Conservation (phyloP, 2,329 filamentous ascomycete species). For the Xylaria sp. region DNA sequence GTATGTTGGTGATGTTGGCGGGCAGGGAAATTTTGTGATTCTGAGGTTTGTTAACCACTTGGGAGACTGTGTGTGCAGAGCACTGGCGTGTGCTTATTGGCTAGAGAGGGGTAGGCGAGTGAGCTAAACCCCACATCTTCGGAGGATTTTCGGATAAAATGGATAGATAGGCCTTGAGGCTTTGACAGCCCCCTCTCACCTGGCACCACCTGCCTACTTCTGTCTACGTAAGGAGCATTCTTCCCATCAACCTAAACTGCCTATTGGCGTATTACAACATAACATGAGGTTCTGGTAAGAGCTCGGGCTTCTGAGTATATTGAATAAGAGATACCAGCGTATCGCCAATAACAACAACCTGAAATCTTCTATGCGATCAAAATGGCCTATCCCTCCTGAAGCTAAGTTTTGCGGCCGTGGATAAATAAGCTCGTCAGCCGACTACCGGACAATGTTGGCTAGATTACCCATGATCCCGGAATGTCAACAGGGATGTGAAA, state of each 20-base stretch:
- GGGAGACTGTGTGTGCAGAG: conserved; percentile 35
- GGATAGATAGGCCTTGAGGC: no score
- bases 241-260: neutral
- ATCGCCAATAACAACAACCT: neutral
- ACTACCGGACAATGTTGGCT: neutral
- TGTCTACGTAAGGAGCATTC: no score
- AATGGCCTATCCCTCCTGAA: neutral
- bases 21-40: conserved; percentile 37
- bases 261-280: neutral
- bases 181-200: neutral
- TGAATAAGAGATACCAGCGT: neutral
- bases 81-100: conserved; percentile 27
- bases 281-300: neutral
- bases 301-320: neutral
- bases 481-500: neutral
- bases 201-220: neutral
- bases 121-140: neutral
- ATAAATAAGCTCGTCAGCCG: neutral
- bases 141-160: conserved; percentile 30
- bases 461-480: neutral
- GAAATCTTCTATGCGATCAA: neutral
- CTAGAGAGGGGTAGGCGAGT: conserved; percentile 30
- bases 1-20: conserved; percentile 32
- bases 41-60: conserved; percentile 30
- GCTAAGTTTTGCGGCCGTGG: neutral